phyloP scores from a whole-genome alignment of 345 rosid species.

The Eucalyptus erythrocorys region DNA sequence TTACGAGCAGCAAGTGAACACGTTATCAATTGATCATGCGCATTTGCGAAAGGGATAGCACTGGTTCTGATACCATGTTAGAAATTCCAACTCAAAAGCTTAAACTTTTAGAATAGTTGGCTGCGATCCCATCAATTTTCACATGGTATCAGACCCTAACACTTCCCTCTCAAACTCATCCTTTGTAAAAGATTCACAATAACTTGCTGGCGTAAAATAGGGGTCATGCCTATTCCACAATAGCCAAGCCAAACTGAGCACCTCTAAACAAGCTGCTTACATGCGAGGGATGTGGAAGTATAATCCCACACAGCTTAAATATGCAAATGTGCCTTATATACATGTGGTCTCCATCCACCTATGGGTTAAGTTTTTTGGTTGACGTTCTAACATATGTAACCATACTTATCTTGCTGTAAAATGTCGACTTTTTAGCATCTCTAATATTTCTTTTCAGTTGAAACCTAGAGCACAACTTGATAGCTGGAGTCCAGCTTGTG shows the following conservation, averaged over 20 bases:
- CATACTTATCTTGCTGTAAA: background rate
- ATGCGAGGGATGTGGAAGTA: background rate
- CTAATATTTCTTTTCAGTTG: background rate
- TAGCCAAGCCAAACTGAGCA: background rate
- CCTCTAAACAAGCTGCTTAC: background rate
- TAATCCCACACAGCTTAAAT: background rate
- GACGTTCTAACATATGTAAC: background rate
- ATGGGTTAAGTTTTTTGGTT: background rate
- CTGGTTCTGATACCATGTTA: no score
- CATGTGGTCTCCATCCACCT: background rate
- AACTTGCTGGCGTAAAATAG: background rate
- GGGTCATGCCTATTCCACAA: background rate
- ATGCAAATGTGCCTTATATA: background rate
- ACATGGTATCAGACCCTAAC: background rate
- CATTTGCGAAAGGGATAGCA: no score
- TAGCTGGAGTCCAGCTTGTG: background rate
- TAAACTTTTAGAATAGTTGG: background rate
- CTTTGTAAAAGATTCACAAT: background rate
- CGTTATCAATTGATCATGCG: no score
- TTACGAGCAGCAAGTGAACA: no score
- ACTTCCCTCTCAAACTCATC: background rate
- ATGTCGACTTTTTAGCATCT: background rate
- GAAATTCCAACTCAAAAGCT: no score
- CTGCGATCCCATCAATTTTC: background rate
- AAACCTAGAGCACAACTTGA: background rate